Conservation (phyloP, 192 early-diverging fungal genomes). For the Entophlyctis luteolus region DNA sequence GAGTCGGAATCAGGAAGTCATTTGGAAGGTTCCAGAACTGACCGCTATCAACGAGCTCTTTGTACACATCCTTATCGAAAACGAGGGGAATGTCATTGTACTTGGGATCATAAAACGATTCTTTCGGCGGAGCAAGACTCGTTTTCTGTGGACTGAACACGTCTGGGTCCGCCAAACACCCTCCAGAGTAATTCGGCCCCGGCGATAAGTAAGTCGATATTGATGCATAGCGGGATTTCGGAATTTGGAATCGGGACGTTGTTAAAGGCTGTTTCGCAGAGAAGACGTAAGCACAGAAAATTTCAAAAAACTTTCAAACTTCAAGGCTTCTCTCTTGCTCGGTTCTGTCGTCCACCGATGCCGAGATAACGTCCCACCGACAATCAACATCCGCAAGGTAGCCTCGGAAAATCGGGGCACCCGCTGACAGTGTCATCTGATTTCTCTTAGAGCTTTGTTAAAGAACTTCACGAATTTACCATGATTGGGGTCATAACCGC, state of each 20-base stretch:
- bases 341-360: slow-evolving; percentile 89
- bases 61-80: slow-evolving; percentile 75
- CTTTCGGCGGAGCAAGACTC: slow-evolving; percentile 1
- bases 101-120: slow-evolving; percentile 64
- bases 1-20: too few relatives aligned
- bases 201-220: slow-evolving; percentile 81
- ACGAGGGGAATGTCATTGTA: slow-evolving; percentile 90
- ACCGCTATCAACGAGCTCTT: slow-evolving; percentile 60
- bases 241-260: slow-evolving; percentile 72
- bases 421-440: slow-evolving; percentile 86
- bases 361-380: slow-evolving; percentile 95
- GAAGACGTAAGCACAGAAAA: too few relatives aligned
- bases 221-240: slow-evolving; percentile 94
- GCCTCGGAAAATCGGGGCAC: slow-evolving; percentile 89
- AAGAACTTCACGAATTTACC: slow-evolving; percentile 32
- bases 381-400: slow-evolving; percentile 94
- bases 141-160: slow-evolving; percentile 6
- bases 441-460: too few relatives aligned
- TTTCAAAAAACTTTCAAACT: slow-evolving; percentile 33
- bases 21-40: background rate
- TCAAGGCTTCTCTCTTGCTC: slow-evolving; percentile 80
- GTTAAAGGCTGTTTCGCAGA: slow-evolving; percentile 63
- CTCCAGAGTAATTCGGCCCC: slow-evolving; percentile 52
- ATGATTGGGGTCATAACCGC: slow-evolving; percentile 87
- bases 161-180: slow-evolving; percentile 25